phyloP scores from a whole-genome alignment of 31 red algal genomes.

The Pterothamnion heteromorphum region DNA sequence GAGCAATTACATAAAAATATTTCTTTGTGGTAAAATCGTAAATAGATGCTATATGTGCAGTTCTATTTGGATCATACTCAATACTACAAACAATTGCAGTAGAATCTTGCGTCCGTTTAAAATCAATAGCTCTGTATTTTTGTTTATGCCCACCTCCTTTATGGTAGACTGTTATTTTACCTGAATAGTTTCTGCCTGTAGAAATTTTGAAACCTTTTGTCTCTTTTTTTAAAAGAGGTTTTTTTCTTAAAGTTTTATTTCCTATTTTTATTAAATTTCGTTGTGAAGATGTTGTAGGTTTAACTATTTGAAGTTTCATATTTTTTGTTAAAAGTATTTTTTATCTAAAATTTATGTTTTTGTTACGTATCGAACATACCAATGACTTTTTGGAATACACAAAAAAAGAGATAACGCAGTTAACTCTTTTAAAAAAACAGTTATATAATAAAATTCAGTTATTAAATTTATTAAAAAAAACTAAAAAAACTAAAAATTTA shows the following conservation, averaged over 20 bases:
- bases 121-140: constrained; percentile 85
- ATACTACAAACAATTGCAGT: constrained; percentile 69
- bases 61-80: constrained; percentile 91
- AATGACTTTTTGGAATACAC: not conserved
- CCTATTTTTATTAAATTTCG: constrained; percentile 16
- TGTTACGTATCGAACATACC: not conserved
- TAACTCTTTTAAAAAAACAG: constrained; percentile 25
- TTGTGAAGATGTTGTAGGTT: constrained; percentile 34
- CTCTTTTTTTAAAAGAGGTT: not conserved
- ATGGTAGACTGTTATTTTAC: constrained; percentile 75
- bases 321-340: constrained; percentile 33
- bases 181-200: constrained; percentile 29
- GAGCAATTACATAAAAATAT: constrained; percentile 78
- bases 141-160: constrained; percentile 81
- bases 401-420: not conserved
- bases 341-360: constrained; percentile 20
- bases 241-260: constrained; percentile 30
- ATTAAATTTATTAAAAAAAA: constrained; percentile 24
- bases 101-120: constrained; percentile 59
- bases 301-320: constrained; percentile 32
- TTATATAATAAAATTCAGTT: constrained; percentile 18
- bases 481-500: constrained; percentile 37
- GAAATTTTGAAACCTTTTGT: constrained; percentile 29
- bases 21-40: not conserved
- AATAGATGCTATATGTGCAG: constrained; percentile 68